Conservation (phyloP, 805 yeast genomes). For the Ogataea henricii region DNA sequence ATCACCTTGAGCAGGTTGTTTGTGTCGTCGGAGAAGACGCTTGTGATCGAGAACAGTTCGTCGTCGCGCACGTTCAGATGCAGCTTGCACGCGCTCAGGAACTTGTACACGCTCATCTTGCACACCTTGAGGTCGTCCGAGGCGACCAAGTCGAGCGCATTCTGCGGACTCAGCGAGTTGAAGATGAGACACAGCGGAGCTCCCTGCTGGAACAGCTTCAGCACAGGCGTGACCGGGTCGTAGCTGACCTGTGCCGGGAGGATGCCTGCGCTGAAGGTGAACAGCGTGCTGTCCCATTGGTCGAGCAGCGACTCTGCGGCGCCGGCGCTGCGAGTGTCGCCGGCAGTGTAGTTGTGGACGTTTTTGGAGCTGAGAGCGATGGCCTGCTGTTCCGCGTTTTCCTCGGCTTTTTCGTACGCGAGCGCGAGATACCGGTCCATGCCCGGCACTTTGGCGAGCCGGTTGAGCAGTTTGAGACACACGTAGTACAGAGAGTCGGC, state of each 20-base stretch:
- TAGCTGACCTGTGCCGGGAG: constrained; percentile 71
- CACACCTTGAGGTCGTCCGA: constrained; percentile 83
- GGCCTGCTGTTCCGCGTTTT: constrained; percentile 73
- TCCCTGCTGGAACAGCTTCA: constrained; percentile 89
- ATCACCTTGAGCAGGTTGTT: constrained; percentile 75
- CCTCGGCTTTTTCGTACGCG: constrained; percentile 68
- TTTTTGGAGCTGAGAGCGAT: constrained; percentile 25
- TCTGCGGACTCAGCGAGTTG: constrained; percentile 62
- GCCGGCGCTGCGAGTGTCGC: constrained; percentile 7
- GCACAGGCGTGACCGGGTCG: constrained; percentile 91
- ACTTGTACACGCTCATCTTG: constrained; percentile 87
- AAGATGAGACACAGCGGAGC: constrained; percentile 86
- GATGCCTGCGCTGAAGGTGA: constrained; percentile 75
- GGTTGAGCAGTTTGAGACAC: constrained; percentile 54
- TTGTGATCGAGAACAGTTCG: constrained; percentile 84
- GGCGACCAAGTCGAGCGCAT: constrained; percentile 56
- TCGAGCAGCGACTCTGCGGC: constrained; percentile 21
- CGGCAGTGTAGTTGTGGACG: neutral
- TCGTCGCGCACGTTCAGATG: constrained; percentile 76
- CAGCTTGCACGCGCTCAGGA: constrained; percentile 80
- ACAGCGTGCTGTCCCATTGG: constrained; percentile 42
- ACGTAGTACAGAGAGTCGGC: constrained; percentile 71
- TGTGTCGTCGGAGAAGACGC: constrained; percentile 82
- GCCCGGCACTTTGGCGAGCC: constrained; percentile 62
- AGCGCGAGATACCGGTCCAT: constrained; percentile 66